Percentiles rank a stretch among this genome's conserved stretches.
These are phyloP conservation scores for Castanea crenata DNA, from an alignment of 306 rosid species.

Conservation along the genomic window DNA sequence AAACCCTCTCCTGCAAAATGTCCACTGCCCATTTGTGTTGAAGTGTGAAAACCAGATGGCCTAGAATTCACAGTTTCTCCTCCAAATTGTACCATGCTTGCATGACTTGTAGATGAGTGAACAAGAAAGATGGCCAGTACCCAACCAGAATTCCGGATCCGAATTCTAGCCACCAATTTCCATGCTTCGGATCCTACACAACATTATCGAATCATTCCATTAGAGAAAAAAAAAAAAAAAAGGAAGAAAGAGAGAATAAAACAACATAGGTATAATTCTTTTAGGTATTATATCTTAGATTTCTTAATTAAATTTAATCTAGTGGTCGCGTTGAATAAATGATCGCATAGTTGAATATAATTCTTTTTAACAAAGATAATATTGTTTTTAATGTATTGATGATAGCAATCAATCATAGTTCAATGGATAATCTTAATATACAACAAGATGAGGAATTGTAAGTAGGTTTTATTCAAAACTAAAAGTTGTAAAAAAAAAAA, in stretches of 20 bases:
- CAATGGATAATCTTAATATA: too few relatives aligned
- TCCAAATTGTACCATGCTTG: slow-evolving; percentile 92
- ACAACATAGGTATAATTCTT: slow-evolving; percentile 17
- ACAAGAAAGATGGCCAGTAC: slow-evolving; percentile 89
- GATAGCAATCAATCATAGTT: too few relatives aligned
- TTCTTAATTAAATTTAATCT: too few relatives aligned
- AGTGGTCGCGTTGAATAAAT: too few relatives aligned
- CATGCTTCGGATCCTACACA: slow-evolving; percentile 86
- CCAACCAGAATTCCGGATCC: slow-evolving; percentile 78
- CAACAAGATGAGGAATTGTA: too few relatives aligned
- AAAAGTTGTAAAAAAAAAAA: neutral
- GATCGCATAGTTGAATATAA: too few relatives aligned
- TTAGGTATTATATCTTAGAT: too few relatives aligned
- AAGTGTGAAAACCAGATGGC: slow-evolving; percentile 60
- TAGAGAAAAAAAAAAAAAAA: too few relatives aligned
- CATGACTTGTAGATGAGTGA: slow-evolving; percentile 77
- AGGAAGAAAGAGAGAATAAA: too few relatives aligned
- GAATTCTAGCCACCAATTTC: slow-evolving; percentile 92
- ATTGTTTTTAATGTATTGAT: too few relatives aligned
- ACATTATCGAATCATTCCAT: neutral
- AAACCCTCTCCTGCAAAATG: slow-evolving; percentile 87
- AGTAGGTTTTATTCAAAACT: slow-evolving; percentile 20
- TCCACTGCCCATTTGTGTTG: slow-evolving; percentile 95
- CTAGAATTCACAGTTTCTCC: slow-evolving; percentile 85
- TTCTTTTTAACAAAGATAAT: too few relatives aligned